Base-by-base conservation (phyloP, 441 rosid genomes). In the Gossypium davidsonii region DNA sequence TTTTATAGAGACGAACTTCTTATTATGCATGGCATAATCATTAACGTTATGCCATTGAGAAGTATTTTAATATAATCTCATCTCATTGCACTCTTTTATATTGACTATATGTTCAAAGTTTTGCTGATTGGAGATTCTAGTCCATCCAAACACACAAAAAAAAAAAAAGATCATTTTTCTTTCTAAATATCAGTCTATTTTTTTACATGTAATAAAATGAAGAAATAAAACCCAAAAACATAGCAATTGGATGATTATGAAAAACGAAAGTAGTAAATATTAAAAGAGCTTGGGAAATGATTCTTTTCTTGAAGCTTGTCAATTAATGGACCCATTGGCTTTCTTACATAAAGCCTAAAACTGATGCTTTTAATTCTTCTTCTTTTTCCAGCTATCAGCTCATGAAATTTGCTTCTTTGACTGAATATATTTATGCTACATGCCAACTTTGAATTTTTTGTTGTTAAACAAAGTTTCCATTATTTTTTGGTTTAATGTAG, bases 231-330 rank as follows among this genome's bases (percentile, higher is more conserved):
- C 34, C 34, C 34, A 28, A 28, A 28, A 28, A 28, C 34, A 14
- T 3, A 12, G 11, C 3, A 48, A 48, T 4, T n/a, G 51, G 11
- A 57, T 23, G 6, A 10, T 10, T 11, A 6, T 21, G 0, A 10
- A 25, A 26, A 12, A 46, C 1, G 37, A 3, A 17, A n/a, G 17
- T 1, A 59, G 12, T 3, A 61, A 61, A 21, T 46, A 26, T 26
- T 26, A 6, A 60, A 28, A 28, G 18, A 31, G 65, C 11, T n/a
- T 6, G 6, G 55, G 12, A 4, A 31, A 21, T 64, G 58, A 65
- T 71, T 77, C 76, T 31, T 63, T 70, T 15, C 49, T 28, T 61
- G 34, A 62, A 62, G 48, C 7, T 34, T 62, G 67, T 17, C 3
- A 37, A 4, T 28, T 28, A 28, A 62, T 62, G 67, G 9, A 62